These are phyloP conservation scores for Dryadomyces quercus-mongolicae DNA, from an alignment of 2,329 filamentous ascomycete species.

Conservation along the genomic window DNA sequence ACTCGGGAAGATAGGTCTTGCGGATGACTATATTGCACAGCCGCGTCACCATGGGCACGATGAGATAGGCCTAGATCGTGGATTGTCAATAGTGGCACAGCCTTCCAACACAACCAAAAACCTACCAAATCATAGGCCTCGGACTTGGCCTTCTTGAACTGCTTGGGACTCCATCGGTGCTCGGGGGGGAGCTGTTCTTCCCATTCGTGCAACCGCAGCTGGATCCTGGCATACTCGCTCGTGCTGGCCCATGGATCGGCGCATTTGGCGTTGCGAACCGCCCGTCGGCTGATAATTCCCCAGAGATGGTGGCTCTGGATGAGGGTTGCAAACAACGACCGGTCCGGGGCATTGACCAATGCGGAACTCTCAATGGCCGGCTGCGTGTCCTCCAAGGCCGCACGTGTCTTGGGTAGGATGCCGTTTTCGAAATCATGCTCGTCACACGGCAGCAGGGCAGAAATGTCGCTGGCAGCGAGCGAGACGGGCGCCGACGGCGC, in stretches of 20 bases:
- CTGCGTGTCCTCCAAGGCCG: conserved; percentile 39
- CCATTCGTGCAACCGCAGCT: conserved; percentile 31
- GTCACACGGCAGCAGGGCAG: conserved; percentile 38
- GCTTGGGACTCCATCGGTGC: conserved; percentile 32
- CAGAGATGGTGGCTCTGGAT: conserved; percentile 44
- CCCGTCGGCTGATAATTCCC: conserved; percentile 37
- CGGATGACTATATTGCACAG: conserved; percentile 45
- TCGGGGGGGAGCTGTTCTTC: conserved; percentile 33
- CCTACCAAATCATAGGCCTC: conserved; percentile 37
- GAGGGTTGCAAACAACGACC: conserved; percentile 42
- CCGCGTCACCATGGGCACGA: conserved; percentile 41
- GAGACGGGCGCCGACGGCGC: conserved; percentile 38
- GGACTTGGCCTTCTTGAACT: conserved; percentile 32
- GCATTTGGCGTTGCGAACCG: conserved; percentile 30
- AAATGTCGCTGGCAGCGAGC: conserved; percentile 40
- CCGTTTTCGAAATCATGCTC: conserved; percentile 39
- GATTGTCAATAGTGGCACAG: neutral
- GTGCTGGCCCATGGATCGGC: conserved; percentile 31
- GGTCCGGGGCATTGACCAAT: conserved; percentile 27
- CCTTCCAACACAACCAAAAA: neutral
- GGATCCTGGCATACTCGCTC: conserved; percentile 35
- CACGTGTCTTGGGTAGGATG: conserved; percentile 33
- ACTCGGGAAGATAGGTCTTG: conserved; percentile 48
- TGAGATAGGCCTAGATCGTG: conserved; percentile 34
- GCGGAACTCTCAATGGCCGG: conserved; percentile 33